A percentile compares a stretch with the other conserved stretches of the same genome.
phyloP scores from a whole-genome alignment of 805 yeast species.

The Metschnikowia santaceciliae region DNA sequence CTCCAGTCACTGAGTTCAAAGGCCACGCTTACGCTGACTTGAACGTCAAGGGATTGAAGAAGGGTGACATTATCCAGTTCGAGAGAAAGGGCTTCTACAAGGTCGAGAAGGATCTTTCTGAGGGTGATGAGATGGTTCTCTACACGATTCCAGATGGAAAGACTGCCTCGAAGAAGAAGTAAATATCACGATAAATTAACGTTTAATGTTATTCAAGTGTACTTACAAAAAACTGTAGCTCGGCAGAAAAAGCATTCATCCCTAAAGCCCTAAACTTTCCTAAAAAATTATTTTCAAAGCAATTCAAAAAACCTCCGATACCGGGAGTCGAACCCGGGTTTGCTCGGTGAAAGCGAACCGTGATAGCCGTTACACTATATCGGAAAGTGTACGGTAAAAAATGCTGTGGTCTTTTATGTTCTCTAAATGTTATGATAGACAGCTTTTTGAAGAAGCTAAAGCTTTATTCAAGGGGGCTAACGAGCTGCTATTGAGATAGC shows the following conservation, averaged over 20 bases:
- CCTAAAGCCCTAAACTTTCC: background rate
- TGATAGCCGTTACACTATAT: constrained; percentile 81
- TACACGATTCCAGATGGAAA: constrained; percentile 97
- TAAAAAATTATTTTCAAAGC: background rate
- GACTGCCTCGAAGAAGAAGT: constrained; percentile 37
- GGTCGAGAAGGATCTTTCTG: constrained; percentile 57
- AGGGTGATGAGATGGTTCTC: constrained; percentile 67
- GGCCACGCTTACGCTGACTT: constrained; percentile 74
- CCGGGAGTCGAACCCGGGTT: constrained; percentile 87
- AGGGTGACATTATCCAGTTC: constrained; percentile 86
- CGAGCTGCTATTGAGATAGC: too few relatives aligned
- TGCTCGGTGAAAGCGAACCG: constrained; percentile 85
- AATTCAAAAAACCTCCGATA: constrained; percentile 49
- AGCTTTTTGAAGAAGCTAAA: too few relatives aligned
- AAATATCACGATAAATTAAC: constrained; percentile 4
- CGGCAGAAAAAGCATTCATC: background rate
- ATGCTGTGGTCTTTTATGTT: background rate
- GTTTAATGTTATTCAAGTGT: background rate
- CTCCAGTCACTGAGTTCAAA: constrained; percentile 83
- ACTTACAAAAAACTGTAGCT: background rate
- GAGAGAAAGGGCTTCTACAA: constrained; percentile 97
- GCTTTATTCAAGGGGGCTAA: too few relatives aligned
- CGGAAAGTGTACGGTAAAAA: constrained; percentile 37
- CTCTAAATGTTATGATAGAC: background rate
- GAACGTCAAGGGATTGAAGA: constrained; percentile 71